Conservation (phyloP, 495 filamentous ascomycete species). For the Penicillium egyptiacum region DNA sequence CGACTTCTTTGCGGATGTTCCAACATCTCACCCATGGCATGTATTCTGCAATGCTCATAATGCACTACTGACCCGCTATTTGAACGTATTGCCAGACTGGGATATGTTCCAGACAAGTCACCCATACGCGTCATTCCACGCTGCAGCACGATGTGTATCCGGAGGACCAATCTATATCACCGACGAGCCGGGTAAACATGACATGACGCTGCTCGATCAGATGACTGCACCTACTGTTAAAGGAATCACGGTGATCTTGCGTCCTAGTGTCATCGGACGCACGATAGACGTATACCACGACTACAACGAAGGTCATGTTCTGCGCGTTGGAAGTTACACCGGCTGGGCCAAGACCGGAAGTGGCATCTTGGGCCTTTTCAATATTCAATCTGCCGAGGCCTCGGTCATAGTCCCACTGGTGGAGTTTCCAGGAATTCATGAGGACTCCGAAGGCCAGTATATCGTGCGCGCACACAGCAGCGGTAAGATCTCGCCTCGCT, state of each 20-base stretch:
- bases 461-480: conserved; percentile 69
- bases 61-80: conserved; percentile 70
- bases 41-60: conserved; percentile 93
- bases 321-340: conserved; percentile 76
- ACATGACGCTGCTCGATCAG: conserved; percentile 68
- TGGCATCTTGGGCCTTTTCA: conserved; percentile 81
- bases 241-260: conserved; percentile 71
- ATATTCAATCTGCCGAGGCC: conserved; percentile 57
- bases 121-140: conserved; percentile 77
- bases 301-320: conserved; percentile 68
- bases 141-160: conserved; percentile 82
- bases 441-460: conserved; percentile 48
- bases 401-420: conserved; percentile 66
- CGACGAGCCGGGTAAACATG: conserved; percentile 79
- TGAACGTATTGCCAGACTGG: conserved; percentile 87
- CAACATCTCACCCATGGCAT: conserved; percentile 85
- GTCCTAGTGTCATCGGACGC: conserved; percentile 69
- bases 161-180: conserved; percentile 95
- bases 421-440: conserved; percentile 68
- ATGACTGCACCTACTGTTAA: conserved; percentile 70
- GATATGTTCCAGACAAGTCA: conserved; percentile 97
- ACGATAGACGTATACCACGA: conserved; percentile 68
- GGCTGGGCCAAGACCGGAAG: conserved; percentile 65
- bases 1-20: conserved; percentile 85
- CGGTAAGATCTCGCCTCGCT: conserved; percentile 58